Evolutionary conservation across 2,329 filamentous ascomycete species (phyloP), one percentile per base, ranked within the genome.

Genomic region (Fusarium torulosum): DNA sequence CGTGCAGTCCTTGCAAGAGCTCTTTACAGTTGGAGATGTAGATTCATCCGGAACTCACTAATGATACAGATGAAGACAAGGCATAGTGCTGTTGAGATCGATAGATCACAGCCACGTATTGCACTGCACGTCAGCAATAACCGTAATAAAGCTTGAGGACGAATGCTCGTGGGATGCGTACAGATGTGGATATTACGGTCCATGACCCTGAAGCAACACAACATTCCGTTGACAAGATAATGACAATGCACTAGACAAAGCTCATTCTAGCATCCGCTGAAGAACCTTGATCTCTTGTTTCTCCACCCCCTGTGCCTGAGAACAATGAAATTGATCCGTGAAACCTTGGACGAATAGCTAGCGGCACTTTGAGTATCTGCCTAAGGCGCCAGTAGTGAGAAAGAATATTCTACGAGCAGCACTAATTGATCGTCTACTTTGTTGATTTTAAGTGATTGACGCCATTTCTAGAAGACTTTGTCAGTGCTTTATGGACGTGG

Each of bases 381-480:
- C 27, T 29, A 46, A 55, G 52, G 52, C 58, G 52, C 49, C 41
- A 44, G 60, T 9, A 64, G 55, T 52, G 43, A 53, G 43, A 21
- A 53, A 27, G 42, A 66, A 63, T 63, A 38, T 49, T 56, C 38
- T 38, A 43, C 33, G 37, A 50, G 23, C 25, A 52, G 62, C 61
- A 61, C 62, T 63, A 69, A 45, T 15, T 15, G 49, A 62, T 47
- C 19, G 47, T 49, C 21, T 41, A 35, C 45, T 35, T 40, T 51
- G 43, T 47, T 37, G 35, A 58, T 33, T 57, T 19, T 17, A 6
- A 43, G 53, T 38, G 44, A 49, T 58, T 68, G 65, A 68, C 60
- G 66, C 60, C 65, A 69, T 68, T 60, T 43, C 42, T 45, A 40
- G 29, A 59, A 55, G 23, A 47, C 51, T 51, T 66, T 53, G 38